These are phyloP conservation scores for Aureobasidium mangrovei DNA, from an alignment of 2,329 filamentous ascomycete species.

Conservation along the genomic window DNA sequence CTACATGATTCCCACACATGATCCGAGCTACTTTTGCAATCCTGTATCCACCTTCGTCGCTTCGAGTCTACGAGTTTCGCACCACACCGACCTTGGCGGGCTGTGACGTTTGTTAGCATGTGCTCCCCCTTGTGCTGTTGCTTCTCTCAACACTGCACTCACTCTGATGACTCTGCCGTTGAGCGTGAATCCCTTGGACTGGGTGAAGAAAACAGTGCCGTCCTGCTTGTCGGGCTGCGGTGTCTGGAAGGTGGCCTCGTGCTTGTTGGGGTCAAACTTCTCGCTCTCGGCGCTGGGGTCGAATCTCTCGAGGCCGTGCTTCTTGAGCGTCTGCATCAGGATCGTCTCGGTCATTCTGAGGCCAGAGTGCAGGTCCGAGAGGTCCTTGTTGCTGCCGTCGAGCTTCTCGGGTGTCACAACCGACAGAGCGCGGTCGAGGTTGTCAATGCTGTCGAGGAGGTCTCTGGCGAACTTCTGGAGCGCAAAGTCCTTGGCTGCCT, in stretches of 20 bases:
- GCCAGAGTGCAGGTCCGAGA: conserved; percentile 74
- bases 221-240: conserved; percentile 82
- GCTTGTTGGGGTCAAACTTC: conserved; percentile 92
- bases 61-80: conserved; percentile 56
- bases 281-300: conserved; percentile 62
- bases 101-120: conserved; percentile 21
- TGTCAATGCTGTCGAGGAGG: conserved; percentile 90
- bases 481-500: conserved; percentile 80
- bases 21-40: neutral
- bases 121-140: neutral
- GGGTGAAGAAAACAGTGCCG: conserved; percentile 80
- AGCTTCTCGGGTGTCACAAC: conserved; percentile 72
- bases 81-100: conserved; percentile 95
- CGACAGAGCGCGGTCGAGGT: conserved; percentile 83
- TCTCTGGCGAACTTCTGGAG: conserved; percentile 92
- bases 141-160: conserved; percentile 13
- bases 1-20: neutral
- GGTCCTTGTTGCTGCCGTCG: conserved; percentile 55
- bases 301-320: conserved; percentile 88
- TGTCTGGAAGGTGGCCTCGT: conserved; percentile 94
- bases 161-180: conserved; percentile 79
- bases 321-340: conserved; percentile 78
- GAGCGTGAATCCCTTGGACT: conserved; percentile 91
- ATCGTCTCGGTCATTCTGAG: conserved; percentile 92
- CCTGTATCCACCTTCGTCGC: neutral